A percentile compares a stretch with the other conserved stretches of the same genome.
Conservation (phyloP, 2,329 filamentous ascomycete species). For the Phialophora macrospora region DNA sequence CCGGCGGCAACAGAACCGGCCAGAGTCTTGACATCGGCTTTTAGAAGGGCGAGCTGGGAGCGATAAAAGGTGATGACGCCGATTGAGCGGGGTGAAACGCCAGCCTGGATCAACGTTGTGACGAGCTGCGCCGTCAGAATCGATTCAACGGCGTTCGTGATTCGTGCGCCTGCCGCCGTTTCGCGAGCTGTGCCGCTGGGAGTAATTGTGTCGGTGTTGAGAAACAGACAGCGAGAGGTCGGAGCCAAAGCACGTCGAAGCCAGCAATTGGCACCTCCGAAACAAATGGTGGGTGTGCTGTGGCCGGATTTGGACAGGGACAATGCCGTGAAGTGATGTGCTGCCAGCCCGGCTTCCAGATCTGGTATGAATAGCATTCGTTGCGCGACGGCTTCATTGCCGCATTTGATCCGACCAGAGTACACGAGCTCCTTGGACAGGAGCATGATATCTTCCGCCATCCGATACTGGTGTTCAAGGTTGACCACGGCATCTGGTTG, state of each 20-base stretch:
- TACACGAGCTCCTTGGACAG: conserved; percentile 94
- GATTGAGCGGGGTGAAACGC: conserved; percentile 75
- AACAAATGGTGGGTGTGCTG: conserved; percentile 39
- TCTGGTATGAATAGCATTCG: conserved; percentile 71
- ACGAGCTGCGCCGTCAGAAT: conserved; percentile 79
- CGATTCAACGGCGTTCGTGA: conserved; percentile 85
- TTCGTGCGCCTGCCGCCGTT: conserved; percentile 74
- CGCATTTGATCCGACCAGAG: conserved; percentile 85
- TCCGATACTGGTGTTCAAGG: conserved; percentile 94
- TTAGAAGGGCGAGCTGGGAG: conserved; percentile 83
- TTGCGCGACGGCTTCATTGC: conserved; percentile 73
- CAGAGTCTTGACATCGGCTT: conserved; percentile 66
- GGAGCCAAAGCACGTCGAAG: conserved; percentile 73
- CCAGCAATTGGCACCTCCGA: conserved; percentile 67
- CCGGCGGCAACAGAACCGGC: conserved; percentile 47
- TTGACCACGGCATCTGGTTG: conserved; percentile 89
- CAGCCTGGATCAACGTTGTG: conserved; percentile 73
- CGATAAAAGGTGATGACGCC: conserved; percentile 98
- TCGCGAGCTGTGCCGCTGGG: conserved; percentile 65
- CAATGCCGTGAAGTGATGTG: conserved; percentile 64
- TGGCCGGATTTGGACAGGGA: conserved; percentile 35
- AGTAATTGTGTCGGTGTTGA: conserved; percentile 82
- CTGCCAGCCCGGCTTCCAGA: conserved; percentile 61
- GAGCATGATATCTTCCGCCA: conserved; percentile 96
- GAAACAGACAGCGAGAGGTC: conserved; percentile 75